Base-by-base conservation (phyloP, 768 basidiomycete species). In the Brasilioporus rufonigricans region DNA sequence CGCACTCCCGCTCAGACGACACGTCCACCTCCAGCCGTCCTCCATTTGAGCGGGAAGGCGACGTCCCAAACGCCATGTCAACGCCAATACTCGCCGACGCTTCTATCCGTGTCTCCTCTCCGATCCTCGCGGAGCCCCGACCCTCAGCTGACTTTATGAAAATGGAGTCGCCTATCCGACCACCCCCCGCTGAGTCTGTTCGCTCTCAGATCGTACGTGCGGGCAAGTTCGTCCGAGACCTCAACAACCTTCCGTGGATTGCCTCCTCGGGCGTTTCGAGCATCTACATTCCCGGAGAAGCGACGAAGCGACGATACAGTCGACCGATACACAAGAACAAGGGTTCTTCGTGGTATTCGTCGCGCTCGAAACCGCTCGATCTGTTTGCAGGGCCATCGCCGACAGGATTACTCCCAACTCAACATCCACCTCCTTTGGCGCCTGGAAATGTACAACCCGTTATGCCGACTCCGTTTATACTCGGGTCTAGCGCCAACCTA, bases 211-310 rank as follows among this genome's bases (percentile, higher is more conserved):
- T 80, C 27, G 61, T 61, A 2, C 74, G 76, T 14, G 43, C 76
- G 12, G 64, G 69, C 12, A 62, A 71, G 33, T 71, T 80, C 50
- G 52, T 77, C 18, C 65, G 65, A 11, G 67, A 71, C n/a, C 49
- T 81, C 29, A 69, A 76, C 29, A 61, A 63, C 6, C 70, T 81
- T 18, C 80, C 80, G 1, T 81, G 80, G 80, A 71, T 80, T 6
- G 71, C 75, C 0, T 67, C 71, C 1, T 75, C 76, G 5, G 75
- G 76, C 19, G 74, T 77, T 36, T 79, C 80, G 13, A 73, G 68
- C n/a, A 77, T 79, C 44, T 79, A 80, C 60, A 65, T 77, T 49
- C 78, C 79, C 1, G 74, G 77, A 1, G 65, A 72, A 27, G 54
- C 69, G 19, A 61, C 64, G 10, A 58, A 56, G 0, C 61, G 71